Base-by-base conservation (phyloP, 306 rosid genomes). In the Corylus avellana region DNA sequence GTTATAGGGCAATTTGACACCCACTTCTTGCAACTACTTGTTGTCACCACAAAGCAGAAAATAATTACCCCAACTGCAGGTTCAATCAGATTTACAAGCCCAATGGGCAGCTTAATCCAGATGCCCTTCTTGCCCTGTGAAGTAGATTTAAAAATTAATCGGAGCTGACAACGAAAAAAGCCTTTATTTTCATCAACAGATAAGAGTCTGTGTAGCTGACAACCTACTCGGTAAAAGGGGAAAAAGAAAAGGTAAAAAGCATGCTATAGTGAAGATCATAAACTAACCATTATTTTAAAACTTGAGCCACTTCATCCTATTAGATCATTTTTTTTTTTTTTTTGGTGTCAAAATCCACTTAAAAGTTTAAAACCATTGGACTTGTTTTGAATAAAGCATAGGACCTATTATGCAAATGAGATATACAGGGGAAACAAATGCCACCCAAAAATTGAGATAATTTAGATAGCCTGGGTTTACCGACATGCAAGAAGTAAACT, bases 41-140 rank as follows among this genome's bases (percentile, higher is more conserved):
- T 68, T 18, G 29, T 39, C 17, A 42, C 49, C 51, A 10, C 29
- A 3, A 42, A 72, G 59, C 81, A 12, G 71, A 56, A 16, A 50
- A 12, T 55, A 62, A 61, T 79, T 88, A 88, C 91, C 91, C 84
- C 84, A 4, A 85, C 88, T 63, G 83, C 82, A 62, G 81, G 68
- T 81, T 88, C 89, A 51, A 84, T 89, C 27, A 88, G 91, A 79
- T 80, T 78, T 50, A 79, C 91, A 32, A 85, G 87, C 55, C 59
- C 81, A 55, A 88, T 85, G 11, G 89, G 91, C 62, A 85, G 66
- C 77, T 88, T 85, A 82, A 85, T 88, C 91, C 91, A 88, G 16
- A 88, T 84, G 32, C 91, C 91, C 75, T 77, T 77, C 78, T 83
- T 85, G 37, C 91, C 83, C 89, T 88, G 81, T 75, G 79, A 70